Evolutionary conservation across 768 basidiomycete species (phyloP).

Genomic region (Amyloporia xantha): DNA sequence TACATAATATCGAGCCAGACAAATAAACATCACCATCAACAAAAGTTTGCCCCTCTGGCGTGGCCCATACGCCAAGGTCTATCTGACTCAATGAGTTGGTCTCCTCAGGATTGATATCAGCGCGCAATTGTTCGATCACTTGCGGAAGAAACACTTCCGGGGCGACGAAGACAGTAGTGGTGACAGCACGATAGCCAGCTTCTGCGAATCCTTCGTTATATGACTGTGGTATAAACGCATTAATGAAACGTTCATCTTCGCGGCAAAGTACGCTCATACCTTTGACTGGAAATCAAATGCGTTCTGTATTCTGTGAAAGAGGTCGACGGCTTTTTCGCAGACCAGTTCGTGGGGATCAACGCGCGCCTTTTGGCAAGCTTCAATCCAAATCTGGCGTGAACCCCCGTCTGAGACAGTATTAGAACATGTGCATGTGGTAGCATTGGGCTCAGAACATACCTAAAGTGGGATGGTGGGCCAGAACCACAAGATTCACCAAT

Average conservation of each 20-base stretch:
- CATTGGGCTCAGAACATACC: constrained; percentile 45
- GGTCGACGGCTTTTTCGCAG: constrained; percentile 38
- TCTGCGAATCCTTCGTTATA: constrained; percentile 35
- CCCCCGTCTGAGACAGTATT: constrained; percentile 36
- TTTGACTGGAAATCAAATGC: constrained; percentile 40
- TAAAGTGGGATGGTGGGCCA: constrained; percentile 63
- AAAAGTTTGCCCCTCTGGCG: constrained; percentile 74
- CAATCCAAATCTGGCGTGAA: constrained; percentile 69
- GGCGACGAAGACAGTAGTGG: constrained; percentile 76
- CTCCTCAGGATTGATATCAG: constrained; percentile 55
- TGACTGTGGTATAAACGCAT: too few relatives aligned
- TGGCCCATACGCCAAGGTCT: constrained; percentile 81
- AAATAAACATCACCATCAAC: constrained; percentile 56
- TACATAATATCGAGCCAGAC: neutral
- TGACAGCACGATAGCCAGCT: constrained; percentile 69
- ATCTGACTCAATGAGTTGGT: constrained; percentile 59
- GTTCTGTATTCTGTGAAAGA: constrained; percentile 44
- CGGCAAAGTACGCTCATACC: constrained; percentile 28
- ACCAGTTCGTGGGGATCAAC: constrained; percentile 64
- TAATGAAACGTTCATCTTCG: neutral
- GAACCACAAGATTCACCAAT: constrained; percentile 49
- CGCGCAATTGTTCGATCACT: constrained; percentile 57
- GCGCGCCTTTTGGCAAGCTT: constrained; percentile 62
- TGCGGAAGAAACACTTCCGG: constrained; percentile 62
- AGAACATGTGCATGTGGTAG: too few relatives aligned